Base-by-base conservation (phyloP, 2,329 filamentous ascomycete genomes). In the Teratosphaeria nubilosa region DNA sequence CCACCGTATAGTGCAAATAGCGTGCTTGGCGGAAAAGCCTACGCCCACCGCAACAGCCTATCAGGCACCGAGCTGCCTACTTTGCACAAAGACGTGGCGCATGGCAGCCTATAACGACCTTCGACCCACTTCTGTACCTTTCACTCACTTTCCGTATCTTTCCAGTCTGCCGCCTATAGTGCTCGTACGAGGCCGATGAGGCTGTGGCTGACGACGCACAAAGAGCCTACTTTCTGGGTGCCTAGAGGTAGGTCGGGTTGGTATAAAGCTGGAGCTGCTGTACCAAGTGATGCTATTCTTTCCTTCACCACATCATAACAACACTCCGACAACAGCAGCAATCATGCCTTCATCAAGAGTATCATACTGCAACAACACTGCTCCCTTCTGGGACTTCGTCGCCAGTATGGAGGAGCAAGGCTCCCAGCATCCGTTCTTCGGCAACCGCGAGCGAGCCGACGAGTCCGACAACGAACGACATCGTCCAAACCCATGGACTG, bases 381-480 rank as follows among this genome's bases (percentile, higher is more conserved):
- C 76, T 64, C 77, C 79, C 55, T 81, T 83, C 67, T 82, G 81
- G 80, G 79, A 83, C 68, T 80, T 79, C 60, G 64, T 82, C 56
- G 74, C 77, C 56, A 73, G 70, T 60, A 72, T 83, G 13, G 79
- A 82, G 63, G 71, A 76, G 56, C 71, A 75, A 68, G 75, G 73
- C 56, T 60, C 65, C 34, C 68, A 73, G 25, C 75, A 80, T 64
- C 76, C 78, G 27, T 75, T 76, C 69, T 78, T 77, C 61, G 67
- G 48, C 59, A 68, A 69, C 54, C 70, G 70, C 61, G 69, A 72
- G 55, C 69, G 66, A 54, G 67, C 67, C 56, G 63, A 66, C 24
- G 62, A 69, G 14, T 31, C 41, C 45, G 54, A 55, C 31, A 58
- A 56, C 52, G 53, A 55, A n/a, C 37, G 55, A 54, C 45, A 58